Percentiles rank a stretch among this genome's conserved stretches.
These are phyloP conservation scores for Colletotrichum sp. DNA, from an alignment of 2,329 filamentous ascomycete species.

Conservation along the genomic window DNA sequence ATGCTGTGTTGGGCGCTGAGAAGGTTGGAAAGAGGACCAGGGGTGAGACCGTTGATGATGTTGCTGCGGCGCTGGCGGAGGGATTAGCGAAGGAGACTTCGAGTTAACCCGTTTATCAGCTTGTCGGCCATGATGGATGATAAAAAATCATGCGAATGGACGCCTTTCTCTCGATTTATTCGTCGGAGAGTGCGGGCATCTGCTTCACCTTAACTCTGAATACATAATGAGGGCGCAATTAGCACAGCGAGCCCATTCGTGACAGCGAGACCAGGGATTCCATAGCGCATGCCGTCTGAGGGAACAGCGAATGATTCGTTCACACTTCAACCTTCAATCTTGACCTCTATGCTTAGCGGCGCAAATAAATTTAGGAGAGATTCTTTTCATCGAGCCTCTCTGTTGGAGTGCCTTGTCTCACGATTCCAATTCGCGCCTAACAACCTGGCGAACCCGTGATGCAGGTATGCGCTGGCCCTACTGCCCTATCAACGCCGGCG, in stretches of 20 bases:
- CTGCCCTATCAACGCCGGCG: not conserved
- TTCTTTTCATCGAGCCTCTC: not conserved
- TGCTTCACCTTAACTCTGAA: too few relatives aligned
- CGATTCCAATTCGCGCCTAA: not conserved
- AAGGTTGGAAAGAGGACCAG: slow-evolving; percentile 59
- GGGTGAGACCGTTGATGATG: slow-evolving; percentile 61
- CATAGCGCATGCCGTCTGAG: not conserved
- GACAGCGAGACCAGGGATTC: not conserved
- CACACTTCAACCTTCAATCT: not conserved
- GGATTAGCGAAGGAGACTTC: slow-evolving; percentile 44
- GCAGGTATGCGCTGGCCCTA: not conserved
- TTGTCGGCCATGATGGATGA: too few relatives aligned
- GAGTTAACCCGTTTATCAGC: not conserved
- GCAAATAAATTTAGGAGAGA: rapidly evolving
- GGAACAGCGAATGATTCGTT: not conserved
- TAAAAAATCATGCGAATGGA: not conserved
- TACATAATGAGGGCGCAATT: not conserved
- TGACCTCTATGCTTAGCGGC: not conserved
- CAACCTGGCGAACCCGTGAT: not conserved
- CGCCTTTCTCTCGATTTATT: not conserved
- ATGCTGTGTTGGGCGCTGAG: slow-evolving; percentile 64
- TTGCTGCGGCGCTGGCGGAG: slow-evolving; percentile 55
- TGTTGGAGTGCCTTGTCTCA: not conserved
- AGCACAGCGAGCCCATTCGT: not conserved
- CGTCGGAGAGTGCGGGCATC: too few relatives aligned